Evolutionary conservation across 2,329 filamentous ascomycete species (phyloP).

Genomic region (Grosmannia huntii): DNA sequence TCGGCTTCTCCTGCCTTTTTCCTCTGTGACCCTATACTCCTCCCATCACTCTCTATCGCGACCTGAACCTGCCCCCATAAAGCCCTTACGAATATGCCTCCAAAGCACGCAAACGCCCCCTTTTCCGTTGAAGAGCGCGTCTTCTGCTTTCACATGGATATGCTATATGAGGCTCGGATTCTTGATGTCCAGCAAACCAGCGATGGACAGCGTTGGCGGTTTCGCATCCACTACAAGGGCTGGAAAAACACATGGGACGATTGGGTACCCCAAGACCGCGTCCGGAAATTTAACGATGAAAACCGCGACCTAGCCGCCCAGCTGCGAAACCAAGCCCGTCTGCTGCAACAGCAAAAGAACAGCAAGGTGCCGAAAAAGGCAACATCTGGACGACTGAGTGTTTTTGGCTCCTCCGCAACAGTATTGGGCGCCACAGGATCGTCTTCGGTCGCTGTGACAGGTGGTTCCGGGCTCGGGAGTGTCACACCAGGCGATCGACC

Average conservation of each 20-base stretch:
- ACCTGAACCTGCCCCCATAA: not conserved
- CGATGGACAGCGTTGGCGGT: slow-evolving; percentile 42
- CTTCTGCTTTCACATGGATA: slow-evolving; percentile 92
- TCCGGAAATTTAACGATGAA: slow-evolving; percentile 88
- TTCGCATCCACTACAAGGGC: slow-evolving; percentile 95
- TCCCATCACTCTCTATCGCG: not conserved
- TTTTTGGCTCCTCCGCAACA: not conserved
- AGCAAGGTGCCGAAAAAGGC: slow-evolving; percentile 25
- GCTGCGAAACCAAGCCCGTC: slow-evolving; percentile 55
- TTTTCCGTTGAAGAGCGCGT: slow-evolving; percentile 78
- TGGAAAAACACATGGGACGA: slow-evolving; percentile 99
- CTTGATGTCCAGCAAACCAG: slow-evolving; percentile 57
- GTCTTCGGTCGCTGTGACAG: slow-evolving; percentile 20
- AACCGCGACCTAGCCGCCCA: slow-evolving; percentile 79
- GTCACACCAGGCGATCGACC: slow-evolving; percentile 7
- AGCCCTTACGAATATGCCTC: slow-evolving; percentile 7
- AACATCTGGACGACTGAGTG: slow-evolving; percentile 26
- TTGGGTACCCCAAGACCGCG: slow-evolving; percentile 87
- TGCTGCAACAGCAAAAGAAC: slow-evolving; percentile 38
- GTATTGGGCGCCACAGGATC: not conserved
- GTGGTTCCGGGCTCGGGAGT: slow-evolving; percentile 11
- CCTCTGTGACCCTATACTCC: too few species aligned
- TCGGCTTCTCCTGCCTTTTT: not conserved
- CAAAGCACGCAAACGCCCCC: slow-evolving; percentile 31
- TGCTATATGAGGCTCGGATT: slow-evolving; percentile 95